Evolutionary conservation across 2,329 filamentous ascomycete species (phyloP).

Genomic region (Trichoderma gracile): DNA sequence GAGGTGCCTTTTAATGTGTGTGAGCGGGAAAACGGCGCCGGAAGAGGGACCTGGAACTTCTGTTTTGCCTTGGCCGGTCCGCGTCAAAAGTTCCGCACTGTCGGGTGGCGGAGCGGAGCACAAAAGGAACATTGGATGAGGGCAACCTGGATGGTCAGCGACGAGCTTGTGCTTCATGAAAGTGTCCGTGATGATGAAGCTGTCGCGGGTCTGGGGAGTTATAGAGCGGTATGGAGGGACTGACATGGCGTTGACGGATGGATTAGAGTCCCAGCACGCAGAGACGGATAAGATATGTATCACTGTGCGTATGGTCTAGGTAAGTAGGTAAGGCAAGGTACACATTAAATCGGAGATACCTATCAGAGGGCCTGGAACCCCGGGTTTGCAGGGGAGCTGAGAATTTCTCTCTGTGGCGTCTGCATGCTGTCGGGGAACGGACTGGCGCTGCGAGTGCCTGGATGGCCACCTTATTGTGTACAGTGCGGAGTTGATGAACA

Average conservation of each 20-base stretch:
- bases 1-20: not conserved
- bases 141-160: not conserved
- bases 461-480: not conserved
- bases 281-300: too few species aligned
- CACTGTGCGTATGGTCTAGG: too few species aligned
- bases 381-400: not conserved
- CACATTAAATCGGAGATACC: too few species aligned
- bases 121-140: not conserved
- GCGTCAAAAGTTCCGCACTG: constrained; percentile 25
- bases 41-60: constrained; percentile 20
- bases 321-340: too few species aligned
- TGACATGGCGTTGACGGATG: not conserved
- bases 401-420: constrained; percentile 2
- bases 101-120: constrained; percentile 26
- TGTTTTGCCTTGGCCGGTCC: constrained; percentile 20
- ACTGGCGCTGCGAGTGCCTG: not conserved
- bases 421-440: not conserved
- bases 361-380: not conserved
- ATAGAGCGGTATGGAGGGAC: not conserved
- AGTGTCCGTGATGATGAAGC: not conserved
- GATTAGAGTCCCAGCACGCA: too few species aligned
- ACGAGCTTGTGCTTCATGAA: not conserved
- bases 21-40: constrained; percentile 5
- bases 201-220: not conserved
- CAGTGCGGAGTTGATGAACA: not conserved